Conservation (phyloP, 306 rosid species). For the Gleditsia sinensis region DNA sequence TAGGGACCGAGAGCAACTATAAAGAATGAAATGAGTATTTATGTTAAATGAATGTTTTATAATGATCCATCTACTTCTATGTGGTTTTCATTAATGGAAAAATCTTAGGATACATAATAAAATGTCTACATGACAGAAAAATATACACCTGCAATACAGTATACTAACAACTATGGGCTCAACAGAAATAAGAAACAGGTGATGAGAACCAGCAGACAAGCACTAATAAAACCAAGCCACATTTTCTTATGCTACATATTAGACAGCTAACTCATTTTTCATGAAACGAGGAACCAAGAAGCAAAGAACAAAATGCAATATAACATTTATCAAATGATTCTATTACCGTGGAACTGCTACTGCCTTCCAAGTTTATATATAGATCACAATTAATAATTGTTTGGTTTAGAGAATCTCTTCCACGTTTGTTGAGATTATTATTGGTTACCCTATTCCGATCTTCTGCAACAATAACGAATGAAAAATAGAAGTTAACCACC, state of each 20-base stretch:
- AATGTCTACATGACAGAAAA: no score
- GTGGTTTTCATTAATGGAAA: no score
- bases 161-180: no score
- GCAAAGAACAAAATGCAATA: background rate
- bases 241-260: background rate
- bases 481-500: constrained; percentile 11
- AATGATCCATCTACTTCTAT: no score
- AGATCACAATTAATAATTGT: constrained; percentile 52
- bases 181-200: background rate
- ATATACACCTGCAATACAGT: no score
- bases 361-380: constrained; percentile 72
- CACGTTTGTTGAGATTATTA: constrained; percentile 50
- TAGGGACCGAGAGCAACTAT: no score
- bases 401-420: constrained; percentile 50
- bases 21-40: no score
- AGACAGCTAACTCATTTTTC: constrained; percentile 7
- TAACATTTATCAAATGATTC: constrained; percentile 4
- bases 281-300: background rate
- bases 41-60: no score
- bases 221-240: background rate
- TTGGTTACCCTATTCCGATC: constrained; percentile 44
- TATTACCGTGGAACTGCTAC: constrained; percentile 68
- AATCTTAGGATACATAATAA: no score
- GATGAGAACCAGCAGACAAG: background rate
- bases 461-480: constrained; percentile 49